phyloP scores from a whole-genome alignment of 1,284 basidiomycete species.

The Stygiomarasmius scandens region DNA sequence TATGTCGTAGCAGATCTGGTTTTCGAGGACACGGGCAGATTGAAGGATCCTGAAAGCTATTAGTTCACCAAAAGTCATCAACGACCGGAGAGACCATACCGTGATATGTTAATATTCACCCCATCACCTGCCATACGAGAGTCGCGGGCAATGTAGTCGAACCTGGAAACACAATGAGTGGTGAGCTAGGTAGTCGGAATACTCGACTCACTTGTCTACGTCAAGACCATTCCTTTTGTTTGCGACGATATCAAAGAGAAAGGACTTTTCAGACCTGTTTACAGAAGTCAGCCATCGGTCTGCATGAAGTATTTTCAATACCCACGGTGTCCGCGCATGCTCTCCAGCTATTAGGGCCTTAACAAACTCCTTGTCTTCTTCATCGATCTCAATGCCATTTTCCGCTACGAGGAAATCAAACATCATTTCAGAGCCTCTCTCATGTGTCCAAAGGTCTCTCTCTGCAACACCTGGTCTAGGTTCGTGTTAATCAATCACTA shows the following conservation, averaged over 20 bases:
- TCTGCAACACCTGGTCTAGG: neutral
- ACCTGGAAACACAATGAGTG: conserved; percentile 39
- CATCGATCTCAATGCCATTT: conserved; percentile 47
- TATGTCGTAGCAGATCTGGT: conserved; percentile 77
- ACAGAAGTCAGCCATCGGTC: neutral
- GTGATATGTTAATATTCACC: conserved; percentile 18
- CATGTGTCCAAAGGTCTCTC: conserved; percentile 56
- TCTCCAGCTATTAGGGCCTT: conserved; percentile 72
- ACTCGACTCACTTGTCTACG: conserved; percentile 68
- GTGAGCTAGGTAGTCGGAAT: neutral
- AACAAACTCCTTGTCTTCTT: conserved; percentile 55
- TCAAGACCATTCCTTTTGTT: conserved; percentile 80
- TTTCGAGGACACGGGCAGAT: conserved; percentile 70
- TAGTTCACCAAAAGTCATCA: neutral
- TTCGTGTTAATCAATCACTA: neutral
- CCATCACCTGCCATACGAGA: conserved; percentile 67
- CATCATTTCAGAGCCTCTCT: conserved; percentile 74
- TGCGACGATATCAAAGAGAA: conserved; percentile 73
- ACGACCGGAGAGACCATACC: conserved; percentile 5
- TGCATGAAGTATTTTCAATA: conserved; percentile 23
- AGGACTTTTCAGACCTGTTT: conserved; percentile 43
- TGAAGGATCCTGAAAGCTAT: conserved; percentile 50
- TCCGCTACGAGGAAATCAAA: conserved; percentile 60
- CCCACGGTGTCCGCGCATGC: conserved; percentile 33
- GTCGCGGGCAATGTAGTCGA: conserved; percentile 79